Evolutionary conservation across 2,329 filamentous ascomycete genomes (phyloP).

Genomic region (Botrytis squamosa): DNA sequence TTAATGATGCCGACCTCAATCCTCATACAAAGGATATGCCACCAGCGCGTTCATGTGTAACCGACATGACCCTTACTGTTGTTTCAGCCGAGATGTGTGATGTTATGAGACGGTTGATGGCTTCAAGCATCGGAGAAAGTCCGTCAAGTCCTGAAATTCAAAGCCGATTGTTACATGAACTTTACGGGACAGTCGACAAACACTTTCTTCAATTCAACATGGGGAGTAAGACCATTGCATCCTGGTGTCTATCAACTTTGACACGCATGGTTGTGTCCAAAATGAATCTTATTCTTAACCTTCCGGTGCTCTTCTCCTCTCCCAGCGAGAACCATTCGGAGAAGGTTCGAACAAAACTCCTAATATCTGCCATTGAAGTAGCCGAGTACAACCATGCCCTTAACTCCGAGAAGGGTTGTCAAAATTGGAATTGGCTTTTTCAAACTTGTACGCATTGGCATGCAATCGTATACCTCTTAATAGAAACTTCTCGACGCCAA

Average conservation of each 20-base stretch:
- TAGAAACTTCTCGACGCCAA: slow-evolving; percentile 39
- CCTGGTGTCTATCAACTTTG: slow-evolving; percentile 44
- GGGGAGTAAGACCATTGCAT: slow-evolving; percentile 38
- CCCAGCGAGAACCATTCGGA: slow-evolving; percentile 42
- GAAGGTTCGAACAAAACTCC: slow-evolving; percentile 46
- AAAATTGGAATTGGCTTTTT: slow-evolving; percentile 44
- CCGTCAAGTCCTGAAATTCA: slow-evolving; percentile 44
- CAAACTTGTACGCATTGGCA: slow-evolving; percentile 45
- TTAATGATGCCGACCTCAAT: slow-evolving; percentile 49
- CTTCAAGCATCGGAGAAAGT: slow-evolving; percentile 38
- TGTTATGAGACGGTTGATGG: slow-evolving; percentile 35
- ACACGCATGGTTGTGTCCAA: slow-evolving; percentile 53
- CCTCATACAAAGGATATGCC: slow-evolving; percentile 21
- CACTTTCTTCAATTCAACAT: slow-evolving; percentile 45
- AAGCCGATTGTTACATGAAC: slow-evolving; percentile 46
- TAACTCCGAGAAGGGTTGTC: slow-evolving; percentile 49
- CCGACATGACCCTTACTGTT: slow-evolving; percentile 27
- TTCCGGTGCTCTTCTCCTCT: slow-evolving; percentile 49
- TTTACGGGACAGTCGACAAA: slow-evolving; percentile 46
- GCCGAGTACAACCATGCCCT: slow-evolving; percentile 56
- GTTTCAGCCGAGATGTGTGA: slow-evolving; percentile 18
- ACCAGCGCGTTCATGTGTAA: slow-evolving; percentile 15
- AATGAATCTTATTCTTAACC: slow-evolving; percentile 54
- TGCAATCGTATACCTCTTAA: slow-evolving; percentile 42
- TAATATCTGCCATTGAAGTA: slow-evolving; percentile 53